phyloP scores from a whole-genome alignment of 352 stramenopile genomes.

The Elongisporangium undulatum region DNA sequence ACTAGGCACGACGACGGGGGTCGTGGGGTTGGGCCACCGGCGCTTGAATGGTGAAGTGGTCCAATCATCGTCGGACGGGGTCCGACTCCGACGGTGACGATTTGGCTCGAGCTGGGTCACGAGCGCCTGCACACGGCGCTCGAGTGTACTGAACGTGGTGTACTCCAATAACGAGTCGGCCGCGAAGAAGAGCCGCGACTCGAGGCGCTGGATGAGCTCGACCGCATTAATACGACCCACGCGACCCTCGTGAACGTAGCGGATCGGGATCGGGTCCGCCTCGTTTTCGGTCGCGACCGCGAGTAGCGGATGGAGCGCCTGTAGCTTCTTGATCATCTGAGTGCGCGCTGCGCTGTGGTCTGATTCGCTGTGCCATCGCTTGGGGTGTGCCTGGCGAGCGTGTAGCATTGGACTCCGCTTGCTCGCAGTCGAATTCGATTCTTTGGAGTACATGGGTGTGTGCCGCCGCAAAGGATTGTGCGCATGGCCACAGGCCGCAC shows the following conservation, averaged over 20 bases:
- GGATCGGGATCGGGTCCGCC: slow-evolving; percentile 2
- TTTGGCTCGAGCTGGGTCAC: slow-evolving; percentile 61
- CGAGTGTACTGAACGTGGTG: slow-evolving; percentile 49
- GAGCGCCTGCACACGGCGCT: slow-evolving; percentile 66
- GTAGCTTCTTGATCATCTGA: slow-evolving; percentile 18
- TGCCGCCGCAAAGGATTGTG: background rate
- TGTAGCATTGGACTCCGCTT: background rate
- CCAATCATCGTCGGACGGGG: background rate
- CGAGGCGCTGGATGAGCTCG: slow-evolving; percentile 59
- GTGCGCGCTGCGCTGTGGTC: slow-evolving; percentile 17
- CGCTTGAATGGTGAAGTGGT: slow-evolving; percentile 5
- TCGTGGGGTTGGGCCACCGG: background rate
- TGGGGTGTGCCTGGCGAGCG: background rate
- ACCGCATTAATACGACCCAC: slow-evolving; percentile 15
- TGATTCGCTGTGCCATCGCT: slow-evolving; percentile 7
- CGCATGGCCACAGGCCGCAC: background rate
- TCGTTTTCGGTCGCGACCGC: slow-evolving; percentile 8
- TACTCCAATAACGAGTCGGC: slow-evolving; percentile 65
- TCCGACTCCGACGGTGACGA: slow-evolving; percentile 8
- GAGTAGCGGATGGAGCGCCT: slow-evolving; percentile 24
- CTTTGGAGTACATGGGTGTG: background rate
- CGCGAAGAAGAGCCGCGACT: slow-evolving; percentile 74
- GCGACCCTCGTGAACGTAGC: background rate
- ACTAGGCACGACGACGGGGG: no score
- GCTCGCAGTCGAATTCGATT: no score